Base-by-base conservation (phyloP, 2,329 filamentous ascomycete species). In the Beauveria sp. region DNA sequence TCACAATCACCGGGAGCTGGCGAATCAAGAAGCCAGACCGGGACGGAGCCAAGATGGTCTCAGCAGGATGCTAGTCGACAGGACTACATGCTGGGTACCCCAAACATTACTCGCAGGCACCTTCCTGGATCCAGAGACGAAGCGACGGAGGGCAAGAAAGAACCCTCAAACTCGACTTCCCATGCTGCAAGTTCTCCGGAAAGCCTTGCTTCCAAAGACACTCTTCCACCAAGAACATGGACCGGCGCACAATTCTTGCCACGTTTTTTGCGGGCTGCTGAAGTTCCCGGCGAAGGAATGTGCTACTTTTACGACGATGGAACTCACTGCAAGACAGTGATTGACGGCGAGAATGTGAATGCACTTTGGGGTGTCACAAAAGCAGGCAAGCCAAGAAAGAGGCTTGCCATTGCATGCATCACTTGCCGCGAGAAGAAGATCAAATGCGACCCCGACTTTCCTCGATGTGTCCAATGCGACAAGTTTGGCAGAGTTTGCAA, bases 341-440 rank as follows among this genome's bases (percentile, higher is more conserved):
- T 96, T 65, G 90, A 96, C 68, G 92, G 92, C 20, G 90, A 96
- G 71, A 81, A 82, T 0, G 91, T 96, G 57, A 96, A 96, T 71
- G 90, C 92, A 1, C 90, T 91, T 67, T 96, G 93, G 93, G 92
- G 93, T 18, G 87, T 96, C 10, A 96, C 93, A 42, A 96, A 96
- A 76, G 92, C 93, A 2, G 93, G 93, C 16, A 96, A 96, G 77
- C 92, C 93, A 53, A 85, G 93, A 67, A 97, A 97, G 77, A 83
- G 93, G 62, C 80, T 96, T 62, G 92, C 93, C 26, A 92, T 96
- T 72, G 91, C 91, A n/a, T 97, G 93, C 71, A 82, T 96, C 63
- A 95, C 91, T 14, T 97, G 93, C 73, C 85, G 93, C 56, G 92
- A 96, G 76, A 97, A 96, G 85, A 97, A 96, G 80, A 96, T 97